Evolutionary conservation across 306 rosid genomes (phyloP).

Genomic region (Sesbania bispinosa): DNA sequence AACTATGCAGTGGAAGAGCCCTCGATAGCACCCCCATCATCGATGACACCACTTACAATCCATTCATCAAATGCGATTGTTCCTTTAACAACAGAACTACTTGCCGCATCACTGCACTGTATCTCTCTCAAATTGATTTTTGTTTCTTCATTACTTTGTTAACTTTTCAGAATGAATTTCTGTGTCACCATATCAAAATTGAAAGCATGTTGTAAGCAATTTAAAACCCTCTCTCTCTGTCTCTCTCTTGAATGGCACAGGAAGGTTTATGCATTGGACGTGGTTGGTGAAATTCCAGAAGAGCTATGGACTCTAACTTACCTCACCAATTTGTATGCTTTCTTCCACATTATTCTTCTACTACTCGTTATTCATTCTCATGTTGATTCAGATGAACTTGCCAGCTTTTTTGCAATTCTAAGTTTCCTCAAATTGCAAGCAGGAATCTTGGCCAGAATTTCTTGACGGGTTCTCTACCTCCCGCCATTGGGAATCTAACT

Average conservation of each 20-base stretch:
- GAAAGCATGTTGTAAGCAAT: not conserved
- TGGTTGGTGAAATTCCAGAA: slow-evolving; percentile 55
- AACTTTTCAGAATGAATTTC: not conserved
- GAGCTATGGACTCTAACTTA: slow-evolving; percentile 69
- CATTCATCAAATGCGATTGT: slow-evolving; percentile 70
- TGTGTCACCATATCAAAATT: not conserved
- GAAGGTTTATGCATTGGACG: slow-evolving; percentile 46
- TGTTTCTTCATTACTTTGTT: not conserved
- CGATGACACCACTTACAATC: not conserved
- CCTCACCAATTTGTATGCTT: slow-evolving; percentile 65
- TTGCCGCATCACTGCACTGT: slow-evolving; percentile 70
- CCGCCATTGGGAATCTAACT: slow-evolving; percentile 62
- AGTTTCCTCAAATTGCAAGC: slow-evolving; percentile 13
- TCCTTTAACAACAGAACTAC: slow-evolving; percentile 27
- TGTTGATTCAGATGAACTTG: not conserved
- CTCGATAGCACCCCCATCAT: slow-evolving; percentile 19
- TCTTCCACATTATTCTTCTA: not conserved
- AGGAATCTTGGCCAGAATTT: slow-evolving; percentile 60
- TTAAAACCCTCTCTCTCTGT: not conserved
- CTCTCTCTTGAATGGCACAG: slow-evolving; percentile 33
- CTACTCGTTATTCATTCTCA: not conserved
- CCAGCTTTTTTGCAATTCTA: not conserved
- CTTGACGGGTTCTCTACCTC: slow-evolving; percentile 64
- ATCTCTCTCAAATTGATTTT: not conserved
- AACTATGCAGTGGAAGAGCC: slow-evolving; percentile 68